Conservation (phyloP, 2,329 filamentous ascomycete species). For the Diaporthe australafricana region DNA sequence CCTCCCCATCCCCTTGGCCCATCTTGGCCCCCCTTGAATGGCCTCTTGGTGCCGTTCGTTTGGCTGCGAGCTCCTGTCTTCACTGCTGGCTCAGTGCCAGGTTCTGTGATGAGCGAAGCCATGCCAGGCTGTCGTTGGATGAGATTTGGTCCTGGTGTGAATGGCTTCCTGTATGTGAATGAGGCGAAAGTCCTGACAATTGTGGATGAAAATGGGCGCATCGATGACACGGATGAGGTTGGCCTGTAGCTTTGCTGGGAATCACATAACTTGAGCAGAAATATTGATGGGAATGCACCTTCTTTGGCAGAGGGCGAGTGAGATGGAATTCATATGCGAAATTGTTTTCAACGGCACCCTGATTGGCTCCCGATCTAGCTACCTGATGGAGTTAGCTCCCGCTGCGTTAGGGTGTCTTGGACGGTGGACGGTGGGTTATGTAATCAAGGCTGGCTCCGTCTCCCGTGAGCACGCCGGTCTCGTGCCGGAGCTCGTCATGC, state of each 20-base stretch:
- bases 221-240: background rate
- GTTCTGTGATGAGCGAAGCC: slow-evolving; percentile 18
- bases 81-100: slow-evolving; percentile 14
- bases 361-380: slow-evolving; percentile 27
- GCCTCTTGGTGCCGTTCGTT: slow-evolving; percentile 33
- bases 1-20: background rate
- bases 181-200: slow-evolving; percentile 21
- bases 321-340: slow-evolving; percentile 32
- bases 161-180: slow-evolving; percentile 3
- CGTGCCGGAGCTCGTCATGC: slow-evolving; percentile 14
- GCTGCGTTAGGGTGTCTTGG: background rate
- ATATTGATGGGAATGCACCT: background rate
- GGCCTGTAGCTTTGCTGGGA: background rate
- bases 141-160: background rate
- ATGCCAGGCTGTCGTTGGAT: background rate
- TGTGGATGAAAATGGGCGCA: background rate
- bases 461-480: slow-evolving; percentile 23
- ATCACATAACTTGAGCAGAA: background rate
- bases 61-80: slow-evolving; percentile 1
- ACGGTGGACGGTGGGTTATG: background rate
- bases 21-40: slow-evolving; percentile 23
- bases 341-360: slow-evolving; percentile 32
- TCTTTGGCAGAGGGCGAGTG: background rate
- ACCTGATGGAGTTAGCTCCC: slow-evolving; percentile 14
- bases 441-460: slow-evolving; percentile 15